Evolutionary conservation across 1,284 basidiomycete genomes (phyloP), one percentile per base, ranked within the genome.

Genomic region (Tetrapyrgos nigripes): DNA sequence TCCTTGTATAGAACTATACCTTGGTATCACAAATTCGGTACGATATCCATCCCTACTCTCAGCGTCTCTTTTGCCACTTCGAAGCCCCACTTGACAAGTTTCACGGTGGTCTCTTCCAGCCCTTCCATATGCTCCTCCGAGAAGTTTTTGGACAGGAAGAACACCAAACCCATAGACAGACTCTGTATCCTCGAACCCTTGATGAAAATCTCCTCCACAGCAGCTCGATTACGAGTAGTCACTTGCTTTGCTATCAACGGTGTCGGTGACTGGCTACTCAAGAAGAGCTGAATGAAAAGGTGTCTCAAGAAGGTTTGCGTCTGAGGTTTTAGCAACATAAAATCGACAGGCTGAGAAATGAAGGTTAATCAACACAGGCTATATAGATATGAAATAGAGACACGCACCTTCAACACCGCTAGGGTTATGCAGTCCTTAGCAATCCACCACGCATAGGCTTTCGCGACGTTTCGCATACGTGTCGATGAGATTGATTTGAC

Each of bases 371-470:
- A 45, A 33, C 21, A 2, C 21, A 50, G 4, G 53, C 37, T 24
- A n/a, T 21, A 3, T n/a, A 26, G 35, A 43, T 58, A 17, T 27
- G 17, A 8, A 43, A 23, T 26, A 10, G 31, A 50, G 31, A n/a
- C 19, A 1, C 50, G n/a, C 19, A 93, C 94, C 84, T 97, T 98
- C 62, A 98, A 80, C 6, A 97, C 85, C 1, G 85, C 81, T 45
- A 98, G 76, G 24, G 88, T 79, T 24, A 92, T 76, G 17, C 83
- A 83, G 50, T 88, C 89, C 68, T 91, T 90, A 0, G 89, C 91
- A 31, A 95, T 79, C 84, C 91, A 91, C 90, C 93, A 96, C 1
- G 85, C 92, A 66, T 93, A 93, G 3, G 91, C 88, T 58, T 82
- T 83, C 24, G 93, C 93, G 13, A 93, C 68, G 66, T 91, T 93